Percentiles rank a stretch among this genome's conserved stretches.
phyloP scores from a whole-genome alignment of 2,329 filamentous ascomycete genomes.

The Xylariaceae sp. region DNA sequence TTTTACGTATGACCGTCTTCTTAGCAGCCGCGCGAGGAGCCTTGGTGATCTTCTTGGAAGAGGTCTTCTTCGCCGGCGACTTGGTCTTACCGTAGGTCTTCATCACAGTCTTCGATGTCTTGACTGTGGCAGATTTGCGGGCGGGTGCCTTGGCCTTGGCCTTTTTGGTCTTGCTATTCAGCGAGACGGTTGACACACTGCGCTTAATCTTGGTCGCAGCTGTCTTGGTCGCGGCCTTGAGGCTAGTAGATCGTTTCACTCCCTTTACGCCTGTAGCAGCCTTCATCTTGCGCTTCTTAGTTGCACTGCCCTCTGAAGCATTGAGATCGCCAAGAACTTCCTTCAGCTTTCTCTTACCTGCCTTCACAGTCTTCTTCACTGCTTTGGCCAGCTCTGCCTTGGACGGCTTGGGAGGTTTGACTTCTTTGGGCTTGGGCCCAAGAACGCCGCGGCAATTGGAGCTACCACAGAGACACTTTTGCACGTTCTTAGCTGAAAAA shows the following conservation, averaged over 20 bases:
- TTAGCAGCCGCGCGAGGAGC: constrained; percentile 10
- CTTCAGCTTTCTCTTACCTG: constrained; percentile 54
- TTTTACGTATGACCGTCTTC: constrained; percentile 17
- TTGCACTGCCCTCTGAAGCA: constrained; percentile 22
- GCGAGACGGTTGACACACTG: constrained; percentile 36
- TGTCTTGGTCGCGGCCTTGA: constrained; percentile 34
- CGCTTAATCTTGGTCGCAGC: constrained; percentile 37
- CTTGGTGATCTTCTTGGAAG: not conserved
- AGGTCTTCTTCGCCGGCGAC: constrained; percentile 12
- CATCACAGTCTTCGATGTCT: constrained; percentile 28
- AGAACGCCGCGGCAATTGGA: constrained; percentile 61
- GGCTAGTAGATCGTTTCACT: constrained; percentile 23
- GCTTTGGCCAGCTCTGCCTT: constrained; percentile 39
- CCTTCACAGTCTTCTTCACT: constrained; percentile 36
- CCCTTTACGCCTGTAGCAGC: constrained; percentile 33
- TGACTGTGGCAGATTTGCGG: constrained; percentile 22
- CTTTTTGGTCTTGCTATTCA: constrained; percentile 31
- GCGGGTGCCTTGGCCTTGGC: constrained; percentile 20
- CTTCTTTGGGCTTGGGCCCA: constrained; percentile 57
- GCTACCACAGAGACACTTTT: constrained; percentile 61
- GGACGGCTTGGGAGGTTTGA: constrained; percentile 42
- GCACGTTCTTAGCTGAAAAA: constrained; percentile 65
- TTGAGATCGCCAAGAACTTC: constrained; percentile 44
- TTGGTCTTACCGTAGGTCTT: constrained; percentile 29
- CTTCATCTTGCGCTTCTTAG: constrained; percentile 48